These are phyloP conservation scores for Westerdykella ornata DNA, from an alignment of 2,329 filamentous ascomycete species.

Conservation along the genomic window DNA sequence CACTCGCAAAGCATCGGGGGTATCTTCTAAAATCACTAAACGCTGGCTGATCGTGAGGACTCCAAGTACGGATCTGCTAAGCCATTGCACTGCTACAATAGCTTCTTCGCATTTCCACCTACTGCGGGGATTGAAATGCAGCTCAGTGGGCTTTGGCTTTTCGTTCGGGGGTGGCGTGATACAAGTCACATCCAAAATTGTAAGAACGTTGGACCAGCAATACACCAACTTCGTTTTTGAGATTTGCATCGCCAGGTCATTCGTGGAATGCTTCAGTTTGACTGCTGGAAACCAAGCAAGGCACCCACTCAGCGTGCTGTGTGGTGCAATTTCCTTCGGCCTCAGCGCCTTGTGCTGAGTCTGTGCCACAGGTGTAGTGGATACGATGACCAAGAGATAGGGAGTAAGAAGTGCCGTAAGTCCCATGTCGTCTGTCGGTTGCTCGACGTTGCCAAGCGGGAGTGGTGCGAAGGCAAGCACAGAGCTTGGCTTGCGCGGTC, in stretches of 20 bases:
- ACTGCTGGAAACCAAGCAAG: conserved; percentile 97
- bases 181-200: conserved; percentile 81
- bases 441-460: conserved; percentile 89
- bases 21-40: conserved; percentile 83
- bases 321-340: conserved; percentile 82
- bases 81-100: conserved; percentile 94
- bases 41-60: conserved; percentile 92
- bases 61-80: conserved; percentile 85
- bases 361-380: conserved; percentile 90
- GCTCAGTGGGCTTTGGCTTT: conserved; percentile 67
- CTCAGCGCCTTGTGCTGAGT: conserved; percentile 91
- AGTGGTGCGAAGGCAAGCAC: conserved; percentile 86
- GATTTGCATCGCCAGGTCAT: conserved; percentile 49
- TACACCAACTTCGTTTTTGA: conserved; percentile 88
- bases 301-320: conserved; percentile 88
- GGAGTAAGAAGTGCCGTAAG: conserved; percentile 93
- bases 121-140: conserved; percentile 75
- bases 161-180: conserved; percentile 51
- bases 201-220: conserved; percentile 98
- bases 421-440: conserved; percentile 78
- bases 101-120: conserved; percentile 92
- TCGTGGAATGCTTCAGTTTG: conserved; percentile 70
- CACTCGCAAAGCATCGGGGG: conserved; percentile 63
- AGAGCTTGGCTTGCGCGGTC: conserved; percentile 80
- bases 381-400: conserved; percentile 92